phyloP scores from a whole-genome alignment of 345 rosid species.

The Orychophragmus violaceus region DNA sequence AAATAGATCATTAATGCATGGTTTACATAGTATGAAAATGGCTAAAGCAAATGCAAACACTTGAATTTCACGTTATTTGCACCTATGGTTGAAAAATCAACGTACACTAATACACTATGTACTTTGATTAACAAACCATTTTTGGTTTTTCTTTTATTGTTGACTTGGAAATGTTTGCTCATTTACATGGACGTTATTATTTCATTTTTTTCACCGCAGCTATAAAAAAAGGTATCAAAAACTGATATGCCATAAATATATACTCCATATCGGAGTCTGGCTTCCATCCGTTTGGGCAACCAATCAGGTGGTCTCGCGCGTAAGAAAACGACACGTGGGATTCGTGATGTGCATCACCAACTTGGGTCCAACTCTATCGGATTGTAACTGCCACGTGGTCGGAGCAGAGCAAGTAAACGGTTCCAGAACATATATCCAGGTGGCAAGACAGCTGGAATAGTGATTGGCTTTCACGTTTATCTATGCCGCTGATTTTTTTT shows the following conservation, averaged over 20 bases:
- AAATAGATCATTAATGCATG: background rate
- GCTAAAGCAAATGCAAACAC: background rate
- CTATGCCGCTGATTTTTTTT: slow-evolving; percentile 20
- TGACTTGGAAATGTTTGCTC: background rate
- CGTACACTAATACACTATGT: background rate
- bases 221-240: background rate
- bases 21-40: background rate
- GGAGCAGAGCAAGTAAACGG: background rate
- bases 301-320: slow-evolving; percentile 14
- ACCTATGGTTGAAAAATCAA: background rate
- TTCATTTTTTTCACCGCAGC: background rate
- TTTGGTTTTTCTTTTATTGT: background rate
- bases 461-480: slow-evolving; percentile 28
- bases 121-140: background rate
- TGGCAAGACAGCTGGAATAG: slow-evolving; percentile 19
- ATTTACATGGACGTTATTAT: background rate
- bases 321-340: slow-evolving; percentile 10
- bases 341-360: slow-evolving; percentile 21
- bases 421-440: background rate
- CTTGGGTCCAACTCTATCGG: slow-evolving; percentile 14
- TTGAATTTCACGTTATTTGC: background rate
- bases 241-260: background rate
- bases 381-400: slow-evolving; percentile 22
- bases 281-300: slow-evolving; percentile 13
- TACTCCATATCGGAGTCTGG: slow-evolving; percentile 6